A percentile compares a stretch with the other conserved stretches of the same genome.
phyloP scores from a whole-genome alignment of 1,284 basidiomycete genomes.

The Xerocomus amazonicus region DNA sequence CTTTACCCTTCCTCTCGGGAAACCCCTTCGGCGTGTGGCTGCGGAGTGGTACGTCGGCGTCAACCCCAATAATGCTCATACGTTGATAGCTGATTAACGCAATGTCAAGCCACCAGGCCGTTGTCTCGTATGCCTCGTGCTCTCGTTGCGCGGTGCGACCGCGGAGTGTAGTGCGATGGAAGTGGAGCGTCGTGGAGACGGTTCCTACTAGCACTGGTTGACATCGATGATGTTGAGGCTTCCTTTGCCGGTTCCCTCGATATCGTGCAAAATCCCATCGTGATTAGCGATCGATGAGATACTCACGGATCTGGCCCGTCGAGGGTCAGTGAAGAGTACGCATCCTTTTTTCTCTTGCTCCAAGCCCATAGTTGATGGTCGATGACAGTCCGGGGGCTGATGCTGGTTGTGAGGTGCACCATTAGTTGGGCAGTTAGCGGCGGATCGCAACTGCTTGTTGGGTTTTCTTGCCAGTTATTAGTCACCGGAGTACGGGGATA shows the following conservation, averaged over 20 bases:
- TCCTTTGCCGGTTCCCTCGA: neutral
- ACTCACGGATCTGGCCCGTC: constrained; percentile 19
- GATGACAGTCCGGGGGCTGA: constrained; percentile 13
- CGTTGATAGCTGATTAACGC: constrained; percentile 5
- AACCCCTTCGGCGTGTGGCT: constrained; percentile 34
- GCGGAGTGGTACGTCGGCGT: constrained; percentile 9
- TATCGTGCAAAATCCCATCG: constrained; percentile 3
- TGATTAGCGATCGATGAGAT: constrained; percentile 23
- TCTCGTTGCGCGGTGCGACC: constrained; percentile 9
- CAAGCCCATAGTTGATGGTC: constrained; percentile 4
- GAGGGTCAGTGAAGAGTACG: constrained; percentile 28
- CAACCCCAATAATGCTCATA: neutral
- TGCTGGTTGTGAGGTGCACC: constrained; percentile 10
- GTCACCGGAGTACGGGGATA: constrained; percentile 24
- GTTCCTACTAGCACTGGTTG: constrained; percentile 5
- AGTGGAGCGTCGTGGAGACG: constrained; percentile 16
- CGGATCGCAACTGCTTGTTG: constrained; percentile 4
- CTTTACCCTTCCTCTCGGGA: constrained; percentile 15
- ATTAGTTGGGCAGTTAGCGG: neutral
- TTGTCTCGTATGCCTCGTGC: constrained; percentile 16
- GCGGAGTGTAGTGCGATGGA: constrained; percentile 7
- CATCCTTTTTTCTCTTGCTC: fast-evolving
- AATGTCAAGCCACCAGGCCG: constrained; percentile 12
- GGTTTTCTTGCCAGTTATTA: constrained; percentile 14
- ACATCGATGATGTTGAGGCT: constrained; percentile 14